Evolutionary conservation across 805 yeast genomes (phyloP), one percentile per base, ranked within the genome.

Genomic region (Pichia scutulata): DNA sequence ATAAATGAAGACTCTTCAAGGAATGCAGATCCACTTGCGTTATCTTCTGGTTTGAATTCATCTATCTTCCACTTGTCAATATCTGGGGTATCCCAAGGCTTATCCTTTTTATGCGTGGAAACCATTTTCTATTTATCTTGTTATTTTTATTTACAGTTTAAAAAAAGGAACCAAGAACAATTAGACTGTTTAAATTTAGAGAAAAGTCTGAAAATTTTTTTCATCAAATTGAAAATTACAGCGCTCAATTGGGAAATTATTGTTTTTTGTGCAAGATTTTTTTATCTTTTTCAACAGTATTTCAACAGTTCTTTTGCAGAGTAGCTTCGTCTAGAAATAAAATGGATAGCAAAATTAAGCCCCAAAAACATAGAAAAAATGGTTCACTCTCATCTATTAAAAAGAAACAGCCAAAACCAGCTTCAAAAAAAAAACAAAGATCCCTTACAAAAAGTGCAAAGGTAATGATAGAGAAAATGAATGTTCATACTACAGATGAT

Each of bases 61-160:
- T 88, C 96, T 36, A 81, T 73, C 59, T 77, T 74, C 99, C 99
- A 92, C 66, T 92, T 90, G 66, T 90, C 96, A 51, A 90, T 82
- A 59, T 89, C 97, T 21, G 86, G 88, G 12, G 96, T 90, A 65
- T 90, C 98, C 98, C 98, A 90, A 48, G 98, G 98, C 69, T 92
- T 92, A 60, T 93, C 98, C 63, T 82, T 84, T 68, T 93, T 88
- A 68, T 92, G 90, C 44, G 95, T 88, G 2, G 97, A 88, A 23
- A 85, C 89, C 99, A 92, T 92, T 42, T 55, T 21, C 5, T 39
- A 18, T 8, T 1, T 39, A 7, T 9, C n/a, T 14, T 30, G 39
- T 8, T 28, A 16, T 33, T 37, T 37, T n/a, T 43, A 13, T 30
- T 3, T 30, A 30, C n/a, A 14, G 36, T 30, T 30, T 30, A 3